Conservation (phyloP, 352 stramenopile species). For the Phytophthora cactorum region DNA sequence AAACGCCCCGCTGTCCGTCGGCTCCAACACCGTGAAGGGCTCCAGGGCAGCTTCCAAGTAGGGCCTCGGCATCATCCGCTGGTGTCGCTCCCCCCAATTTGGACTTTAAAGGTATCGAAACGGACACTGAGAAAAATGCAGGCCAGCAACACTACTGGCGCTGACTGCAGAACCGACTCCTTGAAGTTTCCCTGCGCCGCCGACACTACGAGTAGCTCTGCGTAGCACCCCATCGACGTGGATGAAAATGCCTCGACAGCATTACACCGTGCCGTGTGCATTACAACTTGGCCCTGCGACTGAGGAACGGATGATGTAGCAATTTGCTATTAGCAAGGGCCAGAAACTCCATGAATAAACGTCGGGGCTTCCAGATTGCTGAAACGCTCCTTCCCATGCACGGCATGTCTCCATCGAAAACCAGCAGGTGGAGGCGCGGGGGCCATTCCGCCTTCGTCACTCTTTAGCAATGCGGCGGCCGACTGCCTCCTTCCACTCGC, state of each 20-base stretch:
- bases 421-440: conserved; percentile 1
- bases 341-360: conserved; percentile 4
- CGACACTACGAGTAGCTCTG: not conserved
- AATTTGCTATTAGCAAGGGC: not conserved
- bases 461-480: conserved; percentile 25
- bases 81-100: no score
- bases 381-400: conserved; percentile 20
- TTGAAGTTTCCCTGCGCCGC: not conserved
- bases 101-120: no score
- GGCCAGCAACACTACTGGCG: no score
- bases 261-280: not conserved
- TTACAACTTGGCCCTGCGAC: not conserved
- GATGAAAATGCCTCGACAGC: no score
- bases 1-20: no score
- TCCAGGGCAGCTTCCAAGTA: no score
- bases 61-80: no score
- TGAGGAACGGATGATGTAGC: no score
- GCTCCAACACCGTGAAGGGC: no score
- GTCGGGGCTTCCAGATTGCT: not conserved
- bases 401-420: conserved; percentile 13
- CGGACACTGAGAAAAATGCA: not conserved
- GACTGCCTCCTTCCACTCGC: conserved; percentile 16
- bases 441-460: conserved; percentile 15
- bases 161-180: no score
- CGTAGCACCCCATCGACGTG: not conserved